A percentile compares a stretch with the other conserved stretches of the same genome.
These are phyloP conservation scores for Cercospora nicotianae DNA, from an alignment of 2,329 filamentous ascomycete genomes.

Conservation along the genomic window DNA sequence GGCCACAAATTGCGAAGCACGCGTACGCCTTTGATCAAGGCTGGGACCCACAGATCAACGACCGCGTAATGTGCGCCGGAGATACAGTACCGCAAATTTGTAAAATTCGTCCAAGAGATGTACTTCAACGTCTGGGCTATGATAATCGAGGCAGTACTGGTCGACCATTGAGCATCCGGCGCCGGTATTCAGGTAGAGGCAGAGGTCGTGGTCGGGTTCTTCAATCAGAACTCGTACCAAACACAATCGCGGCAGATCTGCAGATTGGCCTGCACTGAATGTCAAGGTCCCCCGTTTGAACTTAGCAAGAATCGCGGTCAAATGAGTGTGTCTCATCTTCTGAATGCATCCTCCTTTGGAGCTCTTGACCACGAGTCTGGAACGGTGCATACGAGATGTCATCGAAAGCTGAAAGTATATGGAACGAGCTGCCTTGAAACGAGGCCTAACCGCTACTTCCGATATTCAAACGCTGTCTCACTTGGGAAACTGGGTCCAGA, in stretches of 20 bases:
- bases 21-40: no score
- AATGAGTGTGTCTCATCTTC: neutral
- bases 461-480: neutral
- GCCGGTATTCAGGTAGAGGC: no score
- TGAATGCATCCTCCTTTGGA: neutral
- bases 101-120: no score
- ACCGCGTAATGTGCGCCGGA: no score
- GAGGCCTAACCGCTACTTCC: neutral
- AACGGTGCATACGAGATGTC: neutral
- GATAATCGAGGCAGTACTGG: no score
- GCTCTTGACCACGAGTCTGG: neutral
- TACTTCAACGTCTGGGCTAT: no score
- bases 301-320: neutral
- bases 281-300: neutral
- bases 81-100: no score
- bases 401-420: neutral
- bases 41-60: no score
- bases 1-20: no score
- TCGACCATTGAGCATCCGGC: no score
- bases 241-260: neutral
- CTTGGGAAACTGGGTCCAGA: neutral
- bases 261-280: neutral
- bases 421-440: neutral
- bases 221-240: no score
- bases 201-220: no score